Base-by-base conservation (phyloP, 2,329 filamentous ascomycete genomes). In the Fusarium azukiicola region DNA sequence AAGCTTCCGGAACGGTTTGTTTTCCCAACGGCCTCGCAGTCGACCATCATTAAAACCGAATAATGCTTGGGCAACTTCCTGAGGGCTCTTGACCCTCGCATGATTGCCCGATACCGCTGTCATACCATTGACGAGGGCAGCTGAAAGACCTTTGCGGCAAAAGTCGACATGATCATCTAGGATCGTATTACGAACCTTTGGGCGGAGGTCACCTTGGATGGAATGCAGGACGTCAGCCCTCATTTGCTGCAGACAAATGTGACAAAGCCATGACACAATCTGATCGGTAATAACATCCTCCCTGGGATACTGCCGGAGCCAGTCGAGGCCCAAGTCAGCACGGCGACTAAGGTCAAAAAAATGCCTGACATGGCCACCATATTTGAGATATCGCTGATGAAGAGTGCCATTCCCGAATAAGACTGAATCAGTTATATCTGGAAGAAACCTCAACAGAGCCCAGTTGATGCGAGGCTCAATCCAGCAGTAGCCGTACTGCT, bases 1-100 rank as follows among this genome's bases (percentile, higher is more conserved):
- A 70, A 74, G 72, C 58, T 67, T 74, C 49, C 61, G 47, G 54
- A 74, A 74, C 32, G 61, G 58, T 12, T 74, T 70, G n/a, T 74
- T 74, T 67, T 47, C 66, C 66, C 38, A 69, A 69, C 54, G 13
- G 23, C 6, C 71, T 64, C 52, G 66, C 27, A 27, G 46, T 23
- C 44, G 61, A 27, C 67, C 38, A 71, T 74, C 38, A 38, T 71
- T 63, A 21, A 71, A 67, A 1, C 67, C 50, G 50, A 74, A 74
- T 67, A 74, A 63, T 17, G 50, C 32, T 61, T 71, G 42, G 19
- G 63, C 40, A 71, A 19, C 58, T 17, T 67, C 50, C 5, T 71
- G 10, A 56, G 67, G 72, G 61, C 72, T 74, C 23, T 74, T 74
- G 32, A 49, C 11, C n/a, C 19, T 50, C 23, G 66, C 9, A 58